Percentiles rank a stretch among this genome's conserved stretches.
phyloP scores from a whole-genome alignment of 164 flowering plant genomes.

The Aristolochia contorta region DNA sequence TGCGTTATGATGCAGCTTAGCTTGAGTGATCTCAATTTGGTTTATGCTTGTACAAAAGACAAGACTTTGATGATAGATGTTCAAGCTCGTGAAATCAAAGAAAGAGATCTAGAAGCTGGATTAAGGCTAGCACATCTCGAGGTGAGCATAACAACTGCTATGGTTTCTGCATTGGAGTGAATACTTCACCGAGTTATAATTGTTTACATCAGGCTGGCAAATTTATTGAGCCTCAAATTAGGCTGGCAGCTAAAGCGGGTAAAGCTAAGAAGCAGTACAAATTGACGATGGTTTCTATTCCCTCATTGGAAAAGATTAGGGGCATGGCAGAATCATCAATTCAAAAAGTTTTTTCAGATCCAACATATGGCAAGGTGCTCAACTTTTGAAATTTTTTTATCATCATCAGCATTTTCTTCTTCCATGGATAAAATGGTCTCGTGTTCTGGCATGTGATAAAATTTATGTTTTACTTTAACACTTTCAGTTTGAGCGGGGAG shows the following conservation, averaged over 20 bases:
- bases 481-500: conserved; percentile 93
- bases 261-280: conserved; percentile 73
- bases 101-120: conserved; percentile 82
- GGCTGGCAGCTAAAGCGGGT: conserved; percentile 84
- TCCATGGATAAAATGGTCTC: neutral
- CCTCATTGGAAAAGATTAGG: conserved; percentile 55
- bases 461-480: too few species aligned
- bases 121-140: conserved; percentile 85
- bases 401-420: neutral
- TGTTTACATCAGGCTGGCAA: conserved; percentile 64
- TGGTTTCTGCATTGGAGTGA: neutral
- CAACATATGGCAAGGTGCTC: conserved; percentile 83
- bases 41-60: conserved; percentile 91
- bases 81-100: conserved; percentile 87
- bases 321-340: conserved; percentile 57
- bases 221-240: conserved; percentile 81
- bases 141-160: conserved; percentile 24
- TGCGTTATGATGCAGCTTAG: conserved; percentile 50
- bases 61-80: conserved; percentile 96
- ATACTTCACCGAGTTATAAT: neutral
- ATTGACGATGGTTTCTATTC: conserved; percentile 59
- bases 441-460: neutral
- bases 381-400: conserved; percentile 2
- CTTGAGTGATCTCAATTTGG: conserved; percentile 86
- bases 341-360: conserved; percentile 83